Evolutionary conservation across 371 early-diverging fungal species (phyloP), one percentile per base, ranked within the genome.

Genomic region (Mortierella sp.): DNA sequence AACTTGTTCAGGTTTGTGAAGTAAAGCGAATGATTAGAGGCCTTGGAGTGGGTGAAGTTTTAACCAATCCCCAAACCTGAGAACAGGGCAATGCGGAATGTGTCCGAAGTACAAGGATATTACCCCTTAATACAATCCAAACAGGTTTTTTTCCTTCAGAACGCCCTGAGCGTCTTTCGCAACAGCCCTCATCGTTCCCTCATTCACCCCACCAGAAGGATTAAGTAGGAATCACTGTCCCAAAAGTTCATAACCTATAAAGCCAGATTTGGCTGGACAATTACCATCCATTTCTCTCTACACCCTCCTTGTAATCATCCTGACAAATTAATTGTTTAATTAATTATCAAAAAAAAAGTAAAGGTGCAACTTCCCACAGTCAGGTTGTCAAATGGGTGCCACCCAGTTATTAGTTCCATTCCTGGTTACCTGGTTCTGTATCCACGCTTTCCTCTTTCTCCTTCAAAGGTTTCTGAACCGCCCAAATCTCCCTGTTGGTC

Each of bases 391-490:
- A 69, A 80, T 80, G 81, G 69, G 75, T 0, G 53, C 71, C 43
- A 32, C 59, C 8, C 72, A 74, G 60, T 43, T 80, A 48, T 38
- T 75, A n/a, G 68, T 58, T 58, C 81, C 81, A 50, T 80, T 80
- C 68, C 69, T 80, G 43, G 65, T 57, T 45, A 68, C 71, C 52
- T 80, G 81, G 81, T 64, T 75, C 72, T 41, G 75, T 33, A 80
- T 80, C 36, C 81, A 80, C 61, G 58, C 36, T 59, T 80, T 80
- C 48, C 69, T 80, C n/a, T 80, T 80, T 60, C 69, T 80, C 22
- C 72, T 80, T 8, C 75, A 80, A 38, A 75, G 75, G 21, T 80
- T 80, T 66, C 24, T 80, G 22, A 80, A 80, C 59, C 75, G 81
- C 10, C 81, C 81, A 4, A 80, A 80, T 57, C 65, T 80, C 10